Conservation (phyloP, 352 stramenopile species). For the Globisporangium cylindrosporum region DNA sequence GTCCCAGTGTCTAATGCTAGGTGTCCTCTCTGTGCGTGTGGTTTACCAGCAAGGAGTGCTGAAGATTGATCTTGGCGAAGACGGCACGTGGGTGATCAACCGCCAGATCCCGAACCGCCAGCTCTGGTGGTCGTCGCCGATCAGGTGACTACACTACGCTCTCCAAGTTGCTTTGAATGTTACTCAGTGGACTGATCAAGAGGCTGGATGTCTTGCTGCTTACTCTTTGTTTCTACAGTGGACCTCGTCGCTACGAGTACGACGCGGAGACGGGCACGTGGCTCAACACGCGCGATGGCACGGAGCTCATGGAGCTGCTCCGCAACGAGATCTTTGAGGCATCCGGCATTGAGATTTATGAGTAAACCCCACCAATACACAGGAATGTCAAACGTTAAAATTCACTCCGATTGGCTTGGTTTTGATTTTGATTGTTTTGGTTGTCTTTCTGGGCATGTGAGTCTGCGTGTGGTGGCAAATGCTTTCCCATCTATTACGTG, state of each 20-base stretch:
- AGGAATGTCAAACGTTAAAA: constrained; percentile 5
- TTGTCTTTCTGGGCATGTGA: not conserved
- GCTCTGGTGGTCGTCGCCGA: constrained; percentile 96
- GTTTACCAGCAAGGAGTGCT: constrained; percentile 91
- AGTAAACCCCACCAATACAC: constrained; percentile 26
- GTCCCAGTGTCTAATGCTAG: not conserved
- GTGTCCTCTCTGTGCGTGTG: not conserved
- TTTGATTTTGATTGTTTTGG: not conserved
- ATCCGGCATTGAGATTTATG: constrained; percentile 81
- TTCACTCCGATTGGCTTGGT: not conserved
- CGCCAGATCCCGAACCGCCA: constrained; percentile 97
- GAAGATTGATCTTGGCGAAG: constrained; percentile 91
- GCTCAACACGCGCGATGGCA: constrained; percentile 79
- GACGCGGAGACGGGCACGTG: constrained; percentile 63
- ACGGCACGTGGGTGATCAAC: constrained; percentile 97
- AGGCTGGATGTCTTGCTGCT: not conserved
- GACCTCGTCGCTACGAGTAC: constrained; percentile 89
- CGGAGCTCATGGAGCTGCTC: constrained; percentile 71
- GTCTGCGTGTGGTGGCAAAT: not conserved
- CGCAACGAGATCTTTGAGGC: constrained; percentile 73
- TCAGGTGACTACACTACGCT: constrained; percentile 61
- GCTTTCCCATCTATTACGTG: constrained; percentile 4
- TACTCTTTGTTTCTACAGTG: constrained; percentile 32
- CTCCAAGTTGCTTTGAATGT: not conserved
- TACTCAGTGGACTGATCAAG: not conserved